Evolutionary conservation across 108 stramenopile species (phyloP), one percentile per base, ranked within the genome.

Genomic region (Pseudonitzschia multiseries): DNA sequence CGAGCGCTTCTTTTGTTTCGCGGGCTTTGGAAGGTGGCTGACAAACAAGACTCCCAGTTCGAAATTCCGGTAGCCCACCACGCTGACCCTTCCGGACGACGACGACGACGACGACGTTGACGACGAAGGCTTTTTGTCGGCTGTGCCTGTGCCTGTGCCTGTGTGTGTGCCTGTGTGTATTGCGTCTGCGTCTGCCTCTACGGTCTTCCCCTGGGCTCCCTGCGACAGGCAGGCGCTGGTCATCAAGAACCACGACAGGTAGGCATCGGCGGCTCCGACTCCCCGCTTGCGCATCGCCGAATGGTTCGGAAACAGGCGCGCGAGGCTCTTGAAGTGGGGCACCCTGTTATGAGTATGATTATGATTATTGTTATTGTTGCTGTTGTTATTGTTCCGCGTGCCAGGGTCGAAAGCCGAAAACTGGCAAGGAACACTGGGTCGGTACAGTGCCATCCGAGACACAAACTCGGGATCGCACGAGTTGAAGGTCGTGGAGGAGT

Each of bases 1-100:
- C 20, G 13, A 18, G 56, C 26, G 53, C 63, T 61, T 18, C 26
- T 72, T 27, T 33, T 84, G 42, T 76, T 63, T 27, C n/a, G n/a
- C n/a, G n/a, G 62, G 36, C 1, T 59, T 57, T 10, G 65, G 44
- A 12, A 69, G 43, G 42, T 57, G 67, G 56, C 87, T 88, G 33
- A 75, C 78, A 70, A 94, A 94, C 18, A 94, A 57, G 27, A 94
- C 86, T 12, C 93, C 93, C 1, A 94, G 78, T 73, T 94, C 93
- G 82, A 94, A 94, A 60, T 94, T 94, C 26, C 83, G 72, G 60
- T 88, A 94, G 17, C 77, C 66, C 54, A 86, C 73, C 18, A 50
- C 36, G n/a, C n/a, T n/a, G n/a, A n/a, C n/a, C n/a, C n/a, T n/a
- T n/a, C n/a, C n/a, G n/a, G n/a, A n/a, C n/a, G 41, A 18, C n/a